Evolutionary conservation across 768 basidiomycete species (phyloP), one percentile per base, ranked within the genome.

Genomic region (Roridomyces roridus): DNA sequence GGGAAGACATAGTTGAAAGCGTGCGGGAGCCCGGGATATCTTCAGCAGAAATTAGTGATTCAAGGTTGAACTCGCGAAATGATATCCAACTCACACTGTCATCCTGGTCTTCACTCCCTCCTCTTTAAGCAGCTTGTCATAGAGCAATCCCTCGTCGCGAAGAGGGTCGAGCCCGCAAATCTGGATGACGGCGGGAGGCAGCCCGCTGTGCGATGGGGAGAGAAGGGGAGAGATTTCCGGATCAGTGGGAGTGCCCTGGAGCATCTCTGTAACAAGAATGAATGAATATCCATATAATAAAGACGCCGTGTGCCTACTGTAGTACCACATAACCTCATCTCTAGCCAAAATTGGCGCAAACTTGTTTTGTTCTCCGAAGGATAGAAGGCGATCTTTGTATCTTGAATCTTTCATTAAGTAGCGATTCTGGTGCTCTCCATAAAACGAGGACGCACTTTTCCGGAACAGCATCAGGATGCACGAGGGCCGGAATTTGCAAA

Each of bases 21-120:
- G 26, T 62, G 60, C n/a, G 51, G 46, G 4, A 62, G 41, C 24
- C 60, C 60, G 2, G 60, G 55, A 36, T 62, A 62, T 6, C 59
- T 56, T 28, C 1, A 18, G 25, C 6, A n/a, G n/a, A n/a, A n/a
- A n/a, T 37, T 6, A 31, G 14, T 31, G 29, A 18, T 35, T 5
- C 26, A 14, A 6, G 29, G 1, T 12, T 15, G 20, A 23, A 50
- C 17, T 3, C 14, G 10, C 35, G 21, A 28, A 15, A 2, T 12
- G 35, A 35, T 9, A 1, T 31, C 29, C n/a, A 8, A 25, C 53
- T 46, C 44, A 60, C 60, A 24, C 29, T 28, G 20, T 24, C 18
- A 20, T 23, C 12, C 31, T 43, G 2, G 60, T 62, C 43, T 54
- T 53, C 15, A 62, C 60, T 2, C 60, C 51, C 5, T 46, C 60